Percentiles rank a stretch among this genome's conserved stretches.
phyloP scores from a whole-genome alignment of 768 basidiomycete genomes.

The Rubroboletus pulcherrimus region DNA sequence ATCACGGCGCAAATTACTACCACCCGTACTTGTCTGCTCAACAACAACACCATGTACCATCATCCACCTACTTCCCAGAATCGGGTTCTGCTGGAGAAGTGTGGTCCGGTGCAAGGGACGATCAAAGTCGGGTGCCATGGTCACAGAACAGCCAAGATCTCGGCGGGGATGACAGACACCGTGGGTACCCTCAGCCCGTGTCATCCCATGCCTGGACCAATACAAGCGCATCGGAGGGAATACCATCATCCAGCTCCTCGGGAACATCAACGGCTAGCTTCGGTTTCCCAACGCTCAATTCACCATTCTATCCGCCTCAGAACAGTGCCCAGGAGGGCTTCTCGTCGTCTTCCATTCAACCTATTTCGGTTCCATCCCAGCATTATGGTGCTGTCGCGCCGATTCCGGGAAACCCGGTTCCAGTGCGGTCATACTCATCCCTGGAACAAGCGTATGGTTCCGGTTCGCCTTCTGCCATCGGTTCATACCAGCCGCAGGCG shows the following conservation, averaged over 20 bases:
- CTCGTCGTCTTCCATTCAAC: constrained; percentile 31
- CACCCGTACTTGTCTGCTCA: constrained; percentile 24
- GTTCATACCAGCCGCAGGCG: constrained; percentile 26
- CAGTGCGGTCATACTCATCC: constrained; percentile 27
- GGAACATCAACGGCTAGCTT: constrained; percentile 24
- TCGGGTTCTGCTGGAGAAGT: constrained; percentile 16
- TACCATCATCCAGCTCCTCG: constrained; percentile 21
- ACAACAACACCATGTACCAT: constrained; percentile 21
- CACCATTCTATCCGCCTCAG: constrained; percentile 52
- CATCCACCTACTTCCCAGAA: constrained; percentile 25
- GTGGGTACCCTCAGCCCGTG: constrained; percentile 26
- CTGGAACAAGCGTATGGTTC: constrained; percentile 26
- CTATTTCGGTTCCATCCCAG: constrained; percentile 27
- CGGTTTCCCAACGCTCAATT: constrained; percentile 51
- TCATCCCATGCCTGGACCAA: constrained; percentile 27
- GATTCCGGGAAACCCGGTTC: constrained; percentile 19
- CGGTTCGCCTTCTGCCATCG: constrained; percentile 11
- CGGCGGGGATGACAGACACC: constrained; percentile 25
- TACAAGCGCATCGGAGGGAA: constrained; percentile 20
- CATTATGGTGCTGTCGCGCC: constrained; percentile 28
- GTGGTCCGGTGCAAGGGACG: constrained; percentile 23
- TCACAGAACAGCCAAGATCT: constrained; percentile 24
- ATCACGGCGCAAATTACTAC: constrained; percentile 23
- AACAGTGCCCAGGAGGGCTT: constrained; percentile 31
- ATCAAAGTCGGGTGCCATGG: constrained; percentile 25